Base-by-base conservation (phyloP, 495 filamentous ascomycete species). In the Penicillium diatomitis region DNA sequence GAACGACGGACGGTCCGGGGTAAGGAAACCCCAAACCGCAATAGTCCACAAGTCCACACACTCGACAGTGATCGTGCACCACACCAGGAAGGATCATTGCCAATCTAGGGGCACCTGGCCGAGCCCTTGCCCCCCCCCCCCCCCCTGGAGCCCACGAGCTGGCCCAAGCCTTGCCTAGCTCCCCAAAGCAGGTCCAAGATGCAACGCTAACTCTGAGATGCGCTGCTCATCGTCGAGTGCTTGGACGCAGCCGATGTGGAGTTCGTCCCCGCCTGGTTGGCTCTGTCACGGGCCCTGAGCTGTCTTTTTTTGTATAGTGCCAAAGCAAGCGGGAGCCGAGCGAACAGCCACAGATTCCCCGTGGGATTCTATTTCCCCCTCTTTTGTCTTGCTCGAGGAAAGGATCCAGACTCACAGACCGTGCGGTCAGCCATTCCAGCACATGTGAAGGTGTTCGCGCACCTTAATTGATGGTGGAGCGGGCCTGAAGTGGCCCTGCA, bases 391-490 rank as follows among this genome's bases (percentile, higher is more conserved):
- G 20, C 20, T 20, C 20, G 20, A 20, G 20, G 20, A 20, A 20
- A 20, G 20, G 20, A 20, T 20, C 20, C 20, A 20, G 20, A 20
- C 20, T 20, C 20, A 20, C 20, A 20, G 20, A 20, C 20, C 45
- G 30, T 20, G 28, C 11, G 8, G 8, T 38, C 48, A 29, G 40
- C 38, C 28, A 44, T 33, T 46, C 37, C 12, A 50, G 48, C 38
- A 43, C 48, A 50, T 50, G 48, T 50, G 48, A 50, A 50, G 28
- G 38, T 30, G 41, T 50, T 50, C 48, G 41, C 35, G 44, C 44
- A 32, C 7, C 27, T 34, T 27, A 32, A 8, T 27, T 37, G 33
- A 37, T 35, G 37, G 33, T 28, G 44, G 41, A 33, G 12, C 6
- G 12, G 8, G 30, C 41, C 5, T 46, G 28, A 27, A 32, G 29